These are phyloP conservation scores for Aureobasidium sp. DNA, from an alignment of 2,329 filamentous ascomycete genomes.

Conservation along the genomic window DNA sequence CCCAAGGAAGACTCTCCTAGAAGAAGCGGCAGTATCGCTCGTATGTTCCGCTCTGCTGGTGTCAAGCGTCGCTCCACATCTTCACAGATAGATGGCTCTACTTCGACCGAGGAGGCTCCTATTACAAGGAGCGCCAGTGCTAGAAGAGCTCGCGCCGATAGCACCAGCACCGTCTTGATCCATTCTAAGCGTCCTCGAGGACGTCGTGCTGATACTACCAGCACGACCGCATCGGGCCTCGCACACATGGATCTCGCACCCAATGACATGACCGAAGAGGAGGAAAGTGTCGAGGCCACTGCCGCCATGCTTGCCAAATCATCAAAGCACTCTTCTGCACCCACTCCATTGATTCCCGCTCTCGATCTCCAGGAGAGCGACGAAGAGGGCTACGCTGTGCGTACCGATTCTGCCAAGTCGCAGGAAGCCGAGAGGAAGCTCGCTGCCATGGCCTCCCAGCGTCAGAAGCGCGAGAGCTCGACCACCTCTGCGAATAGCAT, in stretches of 20 bases:
- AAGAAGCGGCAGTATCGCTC: slow-evolving; percentile 13
- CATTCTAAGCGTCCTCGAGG: slow-evolving; percentile 2
- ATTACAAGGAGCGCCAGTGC: slow-evolving; percentile 6
- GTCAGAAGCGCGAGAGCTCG: neutral
- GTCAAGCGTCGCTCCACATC: slow-evolving; percentile 6
- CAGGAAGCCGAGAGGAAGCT: neutral
- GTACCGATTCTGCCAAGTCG: neutral
- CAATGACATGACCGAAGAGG: slow-evolving; percentile 1
- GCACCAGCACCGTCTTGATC: slow-evolving; percentile 13
- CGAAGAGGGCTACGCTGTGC: neutral
- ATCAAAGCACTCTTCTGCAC: slow-evolving; percentile 3
- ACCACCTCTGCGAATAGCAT: slow-evolving; percentile 5
- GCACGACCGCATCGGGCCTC: neutral
- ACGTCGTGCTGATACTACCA: slow-evolving; percentile 3
- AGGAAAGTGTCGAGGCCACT: slow-evolving; percentile 2
- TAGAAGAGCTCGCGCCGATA: slow-evolving; percentile 12
- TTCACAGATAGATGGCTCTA: neutral
- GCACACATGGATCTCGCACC: neutral
- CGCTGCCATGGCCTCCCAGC: neutral
- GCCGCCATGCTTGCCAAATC: slow-evolving; percentile 4
- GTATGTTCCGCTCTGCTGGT: slow-evolving; percentile 11
- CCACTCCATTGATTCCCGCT: neutral
- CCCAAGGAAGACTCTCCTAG: neutral
- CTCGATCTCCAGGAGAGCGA: neutral
- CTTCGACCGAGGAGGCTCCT: neutral